Evolutionary conservation across 2,329 filamentous ascomycete species (phyloP).

Genomic region (Penicillium sp.): DNA sequence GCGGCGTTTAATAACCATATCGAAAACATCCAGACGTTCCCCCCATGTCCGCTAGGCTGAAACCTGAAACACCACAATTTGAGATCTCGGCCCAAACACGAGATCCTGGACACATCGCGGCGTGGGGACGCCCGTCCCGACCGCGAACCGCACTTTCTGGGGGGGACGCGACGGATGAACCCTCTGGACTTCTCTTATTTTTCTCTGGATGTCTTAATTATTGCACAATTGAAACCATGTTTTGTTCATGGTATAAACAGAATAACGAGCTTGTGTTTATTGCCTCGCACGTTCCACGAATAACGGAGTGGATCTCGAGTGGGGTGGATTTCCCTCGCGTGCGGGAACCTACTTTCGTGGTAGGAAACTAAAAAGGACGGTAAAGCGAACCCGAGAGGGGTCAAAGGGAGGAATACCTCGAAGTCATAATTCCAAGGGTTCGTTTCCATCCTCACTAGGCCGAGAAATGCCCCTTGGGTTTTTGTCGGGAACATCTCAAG

Average conservation of each 20-base stretch:
- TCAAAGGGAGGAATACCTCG: too few species aligned
- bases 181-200: not conserved
- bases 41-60: not conserved
- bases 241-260: not conserved
- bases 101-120: not conserved
- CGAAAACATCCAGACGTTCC: not conserved
- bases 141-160: not conserved
- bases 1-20: constrained; percentile 2
- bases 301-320: not conserved
- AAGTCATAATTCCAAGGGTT: too few species aligned
- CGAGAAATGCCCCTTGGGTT: too few species aligned
- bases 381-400: not conserved
- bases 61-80: constrained; percentile 3
- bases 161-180: not conserved
- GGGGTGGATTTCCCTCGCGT: not conserved
- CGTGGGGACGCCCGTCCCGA: not conserved
- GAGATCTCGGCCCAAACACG: not conserved
- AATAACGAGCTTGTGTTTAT: not conserved
- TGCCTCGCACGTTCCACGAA: not conserved
- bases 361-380: not conserved
- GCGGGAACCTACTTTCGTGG: not conserved
- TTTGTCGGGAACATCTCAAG: too few species aligned
- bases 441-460: too few species aligned
- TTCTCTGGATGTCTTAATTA: not conserved
- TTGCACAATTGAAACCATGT: not conserved